Base-by-base conservation (phyloP, 345 rosid genomes). In the Populus nigra region DNA sequence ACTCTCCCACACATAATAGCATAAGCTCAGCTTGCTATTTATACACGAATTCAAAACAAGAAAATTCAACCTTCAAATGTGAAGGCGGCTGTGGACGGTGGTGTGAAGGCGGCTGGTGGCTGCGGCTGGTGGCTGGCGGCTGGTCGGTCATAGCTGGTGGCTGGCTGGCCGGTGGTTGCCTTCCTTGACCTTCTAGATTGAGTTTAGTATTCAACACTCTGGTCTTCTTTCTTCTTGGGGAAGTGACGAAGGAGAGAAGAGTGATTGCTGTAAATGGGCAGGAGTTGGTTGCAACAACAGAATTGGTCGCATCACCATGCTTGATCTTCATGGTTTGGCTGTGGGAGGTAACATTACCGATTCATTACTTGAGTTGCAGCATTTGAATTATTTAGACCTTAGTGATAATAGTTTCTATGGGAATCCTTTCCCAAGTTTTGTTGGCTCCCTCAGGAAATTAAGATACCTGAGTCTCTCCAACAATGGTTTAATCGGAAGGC, bases 231-330 rank as follows among this genome's bases (percentile, higher is more conserved):
- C 67, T 57, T 45, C 74, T 45, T 77, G 83, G 79, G 10, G 57
- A 15, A 63, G 18, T 18, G 41, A 38, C 1, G 41, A 7, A 1
- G 50, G 70, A 47, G 47, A 25, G 13, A 36, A 61, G 5, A 59
- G 16, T 9, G 73, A 80, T n/a, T 75, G 83, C 45, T 80, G 83
- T 43, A 63, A 50, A 25, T 80, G 83, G 83, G 10, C 1, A 18
- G 76, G 83, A 2, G 66, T 80, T 11, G n/a, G 23, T 17, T 80
- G 83, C 65, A 53, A 63, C 67, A 50, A 75, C 73, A 10, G 6
- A 17, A 75, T 59, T 0, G 73, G 68, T 12, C 57, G 50, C 39
- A 55, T 76, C 20, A 36, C 61, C 3, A 2, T 5, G n/a, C 73
- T 76, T 20, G 38, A 76, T 38, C 66, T 76, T 12, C 11, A 16